Evolutionary conservation across 306 rosid genomes (phyloP).

Genomic region (Cyamopsis tetragonoloba): DNA sequence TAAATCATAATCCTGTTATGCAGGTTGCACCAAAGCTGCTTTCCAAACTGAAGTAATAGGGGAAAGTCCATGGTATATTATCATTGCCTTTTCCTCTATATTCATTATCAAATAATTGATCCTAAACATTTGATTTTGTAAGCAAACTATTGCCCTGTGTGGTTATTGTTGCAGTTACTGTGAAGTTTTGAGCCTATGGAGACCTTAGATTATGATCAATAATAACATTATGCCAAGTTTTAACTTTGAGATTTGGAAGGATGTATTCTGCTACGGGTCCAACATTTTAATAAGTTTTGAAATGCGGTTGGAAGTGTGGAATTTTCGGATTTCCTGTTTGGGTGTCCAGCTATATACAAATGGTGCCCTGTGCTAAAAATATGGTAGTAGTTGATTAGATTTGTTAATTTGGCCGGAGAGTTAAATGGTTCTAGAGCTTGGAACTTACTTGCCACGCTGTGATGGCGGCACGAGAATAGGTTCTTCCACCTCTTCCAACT

Average conservation of each 20-base stretch:
- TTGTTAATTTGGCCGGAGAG: neutral
- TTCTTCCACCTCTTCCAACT: conserved; percentile 64
- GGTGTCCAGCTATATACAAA: neutral
- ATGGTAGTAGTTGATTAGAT: neutral
- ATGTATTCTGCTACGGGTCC: neutral
- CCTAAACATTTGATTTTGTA: conserved; percentile 31
- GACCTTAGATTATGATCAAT: conserved; percentile 40
- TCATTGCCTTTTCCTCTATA: conserved; percentile 21
- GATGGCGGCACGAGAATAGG: conserved; percentile 66
- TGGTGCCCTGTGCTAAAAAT: neutral
- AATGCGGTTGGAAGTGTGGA: neutral
- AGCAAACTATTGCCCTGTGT: conserved; percentile 21
- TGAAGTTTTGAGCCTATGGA: conserved; percentile 32
- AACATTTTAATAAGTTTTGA: neutral
- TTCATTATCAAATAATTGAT: conserved; percentile 21
- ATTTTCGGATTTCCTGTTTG: neutral
- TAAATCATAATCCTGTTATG: conserved; percentile 24
- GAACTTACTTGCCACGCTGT: conserved; percentile 42
- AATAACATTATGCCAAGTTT: conserved; percentile 30
- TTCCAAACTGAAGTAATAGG: conserved; percentile 55
- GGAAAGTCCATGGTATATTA: conserved; percentile 20
- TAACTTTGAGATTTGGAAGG: conserved; percentile 12
- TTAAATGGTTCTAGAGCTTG: neutral
- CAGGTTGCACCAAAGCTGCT: conserved; percentile 87
- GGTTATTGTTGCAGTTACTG: conserved; percentile 23